Evolutionary conservation across 768 basidiomycete species (phyloP), one percentile per base, ranked within the genome.

Genomic region (Boletellus ananiceps): DNA sequence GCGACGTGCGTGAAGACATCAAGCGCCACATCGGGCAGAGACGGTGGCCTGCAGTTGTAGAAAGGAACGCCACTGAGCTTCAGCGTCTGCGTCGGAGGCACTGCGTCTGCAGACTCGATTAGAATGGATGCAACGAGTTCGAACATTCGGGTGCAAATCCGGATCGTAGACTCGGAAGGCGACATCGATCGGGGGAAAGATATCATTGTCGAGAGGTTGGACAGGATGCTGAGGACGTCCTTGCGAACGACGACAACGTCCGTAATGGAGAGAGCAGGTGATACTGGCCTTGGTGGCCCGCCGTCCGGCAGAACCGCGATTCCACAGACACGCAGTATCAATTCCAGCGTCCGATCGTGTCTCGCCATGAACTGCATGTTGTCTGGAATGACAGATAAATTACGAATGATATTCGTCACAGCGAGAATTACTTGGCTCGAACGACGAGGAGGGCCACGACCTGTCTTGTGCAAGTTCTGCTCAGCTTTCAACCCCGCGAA

Each of bases 1-100:
- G 82, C 80, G 48, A 96, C 69, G 35, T 83, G 81, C n/a, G 87
- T 84, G 59, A 93, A 88, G 2, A 83, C 81, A 52, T 95, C 89
- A 44, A 97, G 73, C n/a, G 91, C 89, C 29, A 80, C 69, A 57
- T 93, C 89, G 8, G 82, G 74, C 33, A 84, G 71, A 21, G 74
- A 65, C 0, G 86, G 81, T 18, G 86, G 85, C 50, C 73, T 80
- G 25, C 69, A 68, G 32, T 52, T 72, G 40, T 69, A 66, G 14
- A 74, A 69, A 6, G 71, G 62, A 8, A 68, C 60, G 5, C 82
- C 81, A 44, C 69, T 68, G 33, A 79, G 68, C 56, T 86, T 77
- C n/a, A 84, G 66, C 53, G 71, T 75, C 21, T 76, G 74, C 23
- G 77, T 71, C 2, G 88, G 88, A 27, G 84, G 74, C 40, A 86